A percentile compares a stretch with the other conserved stretches of the same genome.
phyloP scores from a whole-genome alignment of 768 basidiomycete genomes.

The Hypholoma fasciculare region DNA sequence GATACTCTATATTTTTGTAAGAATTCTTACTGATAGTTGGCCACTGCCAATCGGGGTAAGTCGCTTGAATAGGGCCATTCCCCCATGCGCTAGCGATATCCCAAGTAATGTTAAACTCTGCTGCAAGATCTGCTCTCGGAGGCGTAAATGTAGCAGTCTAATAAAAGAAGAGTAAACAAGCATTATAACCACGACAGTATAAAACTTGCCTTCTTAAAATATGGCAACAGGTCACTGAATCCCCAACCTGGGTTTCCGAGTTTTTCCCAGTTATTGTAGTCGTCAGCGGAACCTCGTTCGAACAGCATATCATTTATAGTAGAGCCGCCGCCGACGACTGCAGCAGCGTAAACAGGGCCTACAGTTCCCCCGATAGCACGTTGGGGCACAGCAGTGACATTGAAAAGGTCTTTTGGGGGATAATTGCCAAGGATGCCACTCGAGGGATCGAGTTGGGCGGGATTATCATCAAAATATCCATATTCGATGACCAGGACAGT shows the following conservation, averaged over 20 bases:
- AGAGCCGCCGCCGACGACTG: slow-evolving; percentile 13
- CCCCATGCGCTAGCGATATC: slow-evolving; percentile 9
- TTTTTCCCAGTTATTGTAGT: slow-evolving; percentile 14
- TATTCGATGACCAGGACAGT: neutral
- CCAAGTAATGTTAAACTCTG: slow-evolving; percentile 14
- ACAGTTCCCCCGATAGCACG: neutral
- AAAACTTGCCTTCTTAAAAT: slow-evolving; percentile 1
- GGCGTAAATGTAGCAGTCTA: slow-evolving; percentile 7
- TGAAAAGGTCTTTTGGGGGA: neutral
- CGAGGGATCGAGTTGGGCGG: neutral
- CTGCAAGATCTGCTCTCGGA: slow-evolving; percentile 8
- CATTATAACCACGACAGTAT: neutral
- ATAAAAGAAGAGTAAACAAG: neutral
- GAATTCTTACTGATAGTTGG: slow-evolving; percentile 9
- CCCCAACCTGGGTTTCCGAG: slow-evolving; percentile 14
- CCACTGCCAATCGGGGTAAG: slow-evolving; percentile 16
- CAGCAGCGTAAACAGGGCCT: slow-evolving; percentile 5
- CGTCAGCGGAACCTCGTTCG: slow-evolving; percentile 8
- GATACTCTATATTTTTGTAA: neutral
- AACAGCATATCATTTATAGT: slow-evolving; percentile 14
- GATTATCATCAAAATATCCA: neutral
- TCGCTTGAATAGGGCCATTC: slow-evolving; percentile 11
- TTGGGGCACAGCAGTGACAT: neutral
- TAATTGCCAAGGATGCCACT: neutral
- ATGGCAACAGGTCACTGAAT: slow-evolving; percentile 2